phyloP scores from a whole-genome alignment of 1,139 yeast species.

The Scheffersomyces segobiensis region DNA sequence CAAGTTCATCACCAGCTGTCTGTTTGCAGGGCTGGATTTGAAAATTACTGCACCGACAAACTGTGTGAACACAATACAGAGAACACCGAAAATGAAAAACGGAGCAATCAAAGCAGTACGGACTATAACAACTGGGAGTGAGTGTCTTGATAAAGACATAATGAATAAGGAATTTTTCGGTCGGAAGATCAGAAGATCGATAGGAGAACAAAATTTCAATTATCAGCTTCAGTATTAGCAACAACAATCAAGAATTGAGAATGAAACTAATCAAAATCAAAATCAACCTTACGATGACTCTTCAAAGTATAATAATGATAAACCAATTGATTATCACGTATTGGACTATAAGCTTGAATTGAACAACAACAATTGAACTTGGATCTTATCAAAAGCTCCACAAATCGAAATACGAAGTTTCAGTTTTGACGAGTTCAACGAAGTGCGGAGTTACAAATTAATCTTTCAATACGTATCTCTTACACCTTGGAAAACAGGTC shows the following conservation, averaged over 20 bases:
- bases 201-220: too few species aligned
- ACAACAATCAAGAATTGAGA: not conserved
- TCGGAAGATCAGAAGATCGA: too few species aligned
- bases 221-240: not conserved
- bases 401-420: not conserved
- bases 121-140: not conserved
- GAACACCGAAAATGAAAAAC: constrained; percentile 45
- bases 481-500: not conserved
- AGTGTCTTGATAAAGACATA: not conserved
- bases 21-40: constrained; percentile 21
- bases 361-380: not conserved
- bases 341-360: not conserved
- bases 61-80: constrained; percentile 47
- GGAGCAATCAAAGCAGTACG: constrained; percentile 33
- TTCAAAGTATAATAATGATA: not conserved
- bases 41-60: constrained; percentile 31
- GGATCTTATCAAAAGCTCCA: not conserved
- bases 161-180: not conserved
- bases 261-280: not conserved
- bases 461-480: not conserved
- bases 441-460: not conserved
- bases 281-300: not conserved
- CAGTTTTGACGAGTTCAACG: not conserved
- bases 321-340: not conserved
- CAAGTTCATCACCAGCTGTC: constrained; percentile 39